Base-by-base conservation (phyloP, 768 basidiomycete genomes). In the Phylloporus sp. region DNA sequence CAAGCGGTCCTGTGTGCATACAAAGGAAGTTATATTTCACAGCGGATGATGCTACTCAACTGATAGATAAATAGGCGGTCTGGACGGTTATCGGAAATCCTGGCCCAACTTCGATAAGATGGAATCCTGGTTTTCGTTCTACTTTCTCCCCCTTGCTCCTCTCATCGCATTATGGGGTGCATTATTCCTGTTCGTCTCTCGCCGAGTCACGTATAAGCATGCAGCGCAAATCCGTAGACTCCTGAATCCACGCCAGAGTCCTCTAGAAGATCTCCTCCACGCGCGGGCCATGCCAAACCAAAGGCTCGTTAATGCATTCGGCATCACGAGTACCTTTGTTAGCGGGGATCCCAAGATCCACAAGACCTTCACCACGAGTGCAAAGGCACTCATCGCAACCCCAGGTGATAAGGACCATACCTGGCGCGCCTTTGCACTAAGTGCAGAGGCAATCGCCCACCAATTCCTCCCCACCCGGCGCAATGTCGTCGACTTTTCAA, bases 301-400 rank as follows among this genome's bases (percentile, higher is more conserved):
- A 31, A 54, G 69, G 0, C 65, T 69, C 0, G 53, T 67, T 0
- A 44, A 58, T 3, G 68, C 70, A 0, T 69, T 69, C 6, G 58
- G 57, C 0, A 27, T 70, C 10, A 72, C 76, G 0, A 84, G 76
- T 42, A 80, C 82, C 0, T 84, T 84, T 35, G 81, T 84, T 24
- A 76, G 72, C 36, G 31, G 47, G 0, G 69, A 77, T 4, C 12
- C 52, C 0, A 52, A 54, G 23, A 36, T 68, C 0, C 66, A 82
- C 52, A 59, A 51, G 26, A 20, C 39, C 0, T 70, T 70, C n/a
- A 59, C 57, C 6, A 45, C 46, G 7, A 45, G 20, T 6, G 66
- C 66, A 26, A 67, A 61, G 51, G 43, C 47, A 7, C 50, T 69
- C 8, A 53, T 67, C 26, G 15, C 47, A 5, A n/a, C 48, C 2